Evolutionary conservation across 2,329 filamentous ascomycete species (phyloP), one percentile per base, ranked within the genome.

Genomic region (Colletotrichum plurivorum): DNA sequence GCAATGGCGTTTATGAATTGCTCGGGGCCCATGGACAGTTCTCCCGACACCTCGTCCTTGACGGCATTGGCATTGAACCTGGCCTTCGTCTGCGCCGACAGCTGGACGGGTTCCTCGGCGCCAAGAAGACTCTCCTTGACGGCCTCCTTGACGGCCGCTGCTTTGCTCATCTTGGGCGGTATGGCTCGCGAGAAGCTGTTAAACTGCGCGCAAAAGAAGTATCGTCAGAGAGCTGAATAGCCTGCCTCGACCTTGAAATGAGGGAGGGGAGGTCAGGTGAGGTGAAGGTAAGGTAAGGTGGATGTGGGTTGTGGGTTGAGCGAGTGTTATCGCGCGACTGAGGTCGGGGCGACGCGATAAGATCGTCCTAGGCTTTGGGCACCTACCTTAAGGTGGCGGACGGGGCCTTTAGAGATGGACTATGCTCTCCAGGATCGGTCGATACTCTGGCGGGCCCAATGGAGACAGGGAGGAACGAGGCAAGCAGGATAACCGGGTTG

Each of bases 1-100:
- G 94, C 95, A 83, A 99, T 90, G 31, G 95, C 95, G 76, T 95
- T 87, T 75, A 98, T 90, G 80, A 99, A 99, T 79, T 97, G 89
- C n/a, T 95, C 89, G 71, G 92, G 89, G 53, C 88, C 90, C 89
- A 99, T 93, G 78, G 88, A 94, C 65, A 90, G 85, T 76, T 98
- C 94, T 67, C 93, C 95, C 10, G 90, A 87, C 74, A 90, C 86
- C 70, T 91, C 85, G 77, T 97, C 94, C 79, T 92, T 92, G 76
- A 88, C 83, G 48, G 96, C 94, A 84, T 95, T 86, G 77, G 88
- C 88, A 75, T 90, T 82, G 82, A 98, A 99, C 71, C 90, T 90
- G 67, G 90, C 85, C 82, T 91, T 93, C 72, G 92, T 91, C 80
- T 95, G 91, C 71, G 89, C 86, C 56, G 94, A 94, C 73, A 95